Evolutionary conservation across 192 early-diverging fungal species (phyloP), one percentile per base, ranked within the genome.

Genomic region (Linnemannia exigua): DNA sequence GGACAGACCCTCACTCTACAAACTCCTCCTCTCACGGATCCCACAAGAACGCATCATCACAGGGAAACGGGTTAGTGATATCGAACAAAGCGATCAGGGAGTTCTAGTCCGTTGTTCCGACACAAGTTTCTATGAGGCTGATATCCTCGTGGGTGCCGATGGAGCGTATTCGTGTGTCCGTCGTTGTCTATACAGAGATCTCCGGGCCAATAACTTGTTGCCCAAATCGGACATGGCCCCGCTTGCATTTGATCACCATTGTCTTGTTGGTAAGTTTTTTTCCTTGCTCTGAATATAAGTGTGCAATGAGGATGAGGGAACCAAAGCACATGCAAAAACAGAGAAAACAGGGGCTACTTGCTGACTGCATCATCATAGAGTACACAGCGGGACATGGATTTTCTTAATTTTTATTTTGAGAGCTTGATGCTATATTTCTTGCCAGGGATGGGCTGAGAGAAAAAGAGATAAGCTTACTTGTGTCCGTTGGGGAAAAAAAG

Each of bases 1-100:
- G 76, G 82, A 84, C n/a, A 63, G 82, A 22, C 82, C 82, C 8
- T 84, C 82, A 1, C 75, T 84, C 31, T 84, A 84, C 72, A 67
- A 36, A 20, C 37, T 84, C 8, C 61, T 84, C 14, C 67, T 84
- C 11, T 84, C 82, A 12, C 63, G 82, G 36, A 74, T 84, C 46
- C 76, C 82, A 0, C 37, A 28, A 20, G 76, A 79, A 36, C 77
- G 48, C 12, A 74, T 84, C 41, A 68, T 78, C 17, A 73, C 76
- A 2, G 72, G 76, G 9, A 84, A 84, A 38, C 71, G 51, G 9
- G 82, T 84, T 7, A 73, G 61, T 31, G 82, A 84, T 38, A 67
- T 84, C 14, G 70, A 84, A 51, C 76, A 84, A 44, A 67, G 31
- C 3, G 41, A 70, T 2, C 37, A 79, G 1, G 71, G 72, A 0